Evolutionary conservation across 2,329 filamentous ascomycete species (phyloP).

Genomic region (Sporothrix humicola): DNA sequence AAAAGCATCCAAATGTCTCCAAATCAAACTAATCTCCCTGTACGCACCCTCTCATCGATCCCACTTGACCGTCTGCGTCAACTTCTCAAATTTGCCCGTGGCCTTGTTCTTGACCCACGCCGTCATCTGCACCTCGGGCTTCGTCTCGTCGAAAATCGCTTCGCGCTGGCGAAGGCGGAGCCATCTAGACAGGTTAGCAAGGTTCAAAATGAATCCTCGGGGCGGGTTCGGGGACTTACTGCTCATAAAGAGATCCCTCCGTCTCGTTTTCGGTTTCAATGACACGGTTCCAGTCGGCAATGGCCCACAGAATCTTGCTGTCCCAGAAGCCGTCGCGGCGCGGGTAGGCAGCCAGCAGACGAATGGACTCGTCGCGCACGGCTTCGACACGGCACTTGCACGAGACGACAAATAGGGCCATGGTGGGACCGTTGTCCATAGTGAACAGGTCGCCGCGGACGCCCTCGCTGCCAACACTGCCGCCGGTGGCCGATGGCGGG

Average conservation of each 20-base stretch:
- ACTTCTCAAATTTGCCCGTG: slow-evolving; percentile 31
- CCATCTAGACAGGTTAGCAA: slow-evolving; percentile 27
- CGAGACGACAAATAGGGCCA: slow-evolving; percentile 51
- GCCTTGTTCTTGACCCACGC: slow-evolving; percentile 29
- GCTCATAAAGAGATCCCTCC: slow-evolving; percentile 46
- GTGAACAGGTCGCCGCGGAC: slow-evolving; percentile 48
- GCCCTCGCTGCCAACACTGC: slow-evolving; percentile 24
- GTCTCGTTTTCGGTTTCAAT: slow-evolving; percentile 45
- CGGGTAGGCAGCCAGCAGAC: slow-evolving; percentile 50
- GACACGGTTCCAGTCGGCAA: slow-evolving; percentile 48
- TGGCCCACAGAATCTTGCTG: slow-evolving; percentile 49
- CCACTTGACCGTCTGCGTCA: slow-evolving; percentile 29
- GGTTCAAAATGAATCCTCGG: background rate
- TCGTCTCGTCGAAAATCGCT: slow-evolving; percentile 33
- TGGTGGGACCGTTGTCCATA: slow-evolving; percentile 55
- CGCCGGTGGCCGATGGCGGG: background rate
- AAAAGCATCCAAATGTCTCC: too few species aligned
- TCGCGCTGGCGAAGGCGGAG: slow-evolving; percentile 35
- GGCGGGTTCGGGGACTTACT: slow-evolving; percentile 39
- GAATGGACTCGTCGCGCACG: slow-evolving; percentile 49
- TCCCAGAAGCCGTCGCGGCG: slow-evolving; percentile 53
- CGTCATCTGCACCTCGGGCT: slow-evolving; percentile 33
- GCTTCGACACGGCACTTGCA: slow-evolving; percentile 50
- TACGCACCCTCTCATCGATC: slow-evolving; percentile 6
- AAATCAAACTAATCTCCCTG: too few species aligned